Evolutionary conservation across 1,139 yeast genomes (phyloP), one percentile per base, ranked within the genome.

Genomic region (Yamadazyma membranifaciens): DNA sequence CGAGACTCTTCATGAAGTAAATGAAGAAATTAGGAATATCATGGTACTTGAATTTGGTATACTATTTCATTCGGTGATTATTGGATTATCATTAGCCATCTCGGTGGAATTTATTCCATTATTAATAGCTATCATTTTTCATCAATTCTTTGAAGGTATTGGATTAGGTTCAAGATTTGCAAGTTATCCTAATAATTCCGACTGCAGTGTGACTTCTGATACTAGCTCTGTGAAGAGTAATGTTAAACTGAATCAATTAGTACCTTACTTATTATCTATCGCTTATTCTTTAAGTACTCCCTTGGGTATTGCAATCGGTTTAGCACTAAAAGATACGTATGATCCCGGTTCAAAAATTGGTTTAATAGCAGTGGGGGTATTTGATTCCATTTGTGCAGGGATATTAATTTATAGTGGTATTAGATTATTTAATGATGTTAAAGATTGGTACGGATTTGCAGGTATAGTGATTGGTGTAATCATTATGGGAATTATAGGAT

Each of bases 161-260:
- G 73, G 73, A 0, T 53, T 67, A 35, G 73, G 73, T 5, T 57
- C 69, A 2, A 46, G 73, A 31, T 61, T 67, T 41, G 72, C 73
- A 11, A 20, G 24, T 7, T 20, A 20, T 20, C 24, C 7, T n/a
- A n/a, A n/a, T n/a, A n/a, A n/a, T 20, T 20, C 24, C 7, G 7
- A 7, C 24, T 20, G 7, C 7, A 20, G 24, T 20, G 5, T 20
- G 7, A 20, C 7, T 6, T 20, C 24, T 5, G 24, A 20, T 20
- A 6, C 24, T 20, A 20, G 24, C 7, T 6, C 7, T 20, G 24
- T 20, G 7, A 20, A 20, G 24, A 20, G 24, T 20, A 20, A 20
- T 20, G 7, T 6, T 20, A 20, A 20, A 20, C 24, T 20, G 24
- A 20, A 7, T 6, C 24, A 20, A 20, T 60, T 54, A 39, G 50